Evolutionary conservation across 2,329 filamentous ascomycete species (phyloP).

Genomic region (Colletotrichum sublineola): DNA sequence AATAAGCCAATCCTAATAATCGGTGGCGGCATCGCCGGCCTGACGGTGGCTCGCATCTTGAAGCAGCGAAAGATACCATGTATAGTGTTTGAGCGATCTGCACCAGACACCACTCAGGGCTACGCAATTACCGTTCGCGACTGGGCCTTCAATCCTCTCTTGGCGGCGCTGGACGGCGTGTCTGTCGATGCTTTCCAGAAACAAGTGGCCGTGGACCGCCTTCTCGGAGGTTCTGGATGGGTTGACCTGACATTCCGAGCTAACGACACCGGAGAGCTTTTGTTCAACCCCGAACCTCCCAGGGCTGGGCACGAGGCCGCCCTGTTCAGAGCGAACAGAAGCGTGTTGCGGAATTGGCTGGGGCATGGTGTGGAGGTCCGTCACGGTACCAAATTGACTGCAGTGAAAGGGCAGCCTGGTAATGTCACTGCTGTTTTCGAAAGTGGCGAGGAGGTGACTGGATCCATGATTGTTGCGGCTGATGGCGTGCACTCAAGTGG

Average conservation of each 20-base stretch:
- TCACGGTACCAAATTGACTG: neutral
- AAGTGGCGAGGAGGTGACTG: slow-evolving; percentile 4
- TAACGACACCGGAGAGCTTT: neutral
- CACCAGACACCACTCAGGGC: neutral
- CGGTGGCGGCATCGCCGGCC: slow-evolving; percentile 5
- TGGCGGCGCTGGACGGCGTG: neutral
- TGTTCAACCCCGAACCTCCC: slow-evolving; percentile 2
- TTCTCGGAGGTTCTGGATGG: slow-evolving; percentile 1
- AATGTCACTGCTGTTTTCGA: slow-evolving; percentile 5
- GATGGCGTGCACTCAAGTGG: slow-evolving; percentile 7
- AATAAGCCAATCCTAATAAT: neutral
- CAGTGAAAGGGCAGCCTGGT: slow-evolving; percentile 2
- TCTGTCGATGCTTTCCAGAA: slow-evolving; percentile 7
- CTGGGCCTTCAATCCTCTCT: slow-evolving; percentile 5
- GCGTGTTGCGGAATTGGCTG: slow-evolving; percentile 1
- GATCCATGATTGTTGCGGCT: slow-evolving; percentile 3
- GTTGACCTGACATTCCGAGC: neutral
- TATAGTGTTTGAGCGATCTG: neutral
- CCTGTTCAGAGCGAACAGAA: neutral
- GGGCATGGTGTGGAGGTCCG: neutral
- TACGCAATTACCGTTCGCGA: slow-evolving; percentile 3
- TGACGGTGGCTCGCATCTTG: neutral
- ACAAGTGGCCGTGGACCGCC: neutral
- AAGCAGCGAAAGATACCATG: slow-evolving; percentile 1
- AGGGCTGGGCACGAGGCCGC: slow-evolving; percentile 1